Evolutionary conservation across 2,329 filamentous ascomycete genomes (phyloP), one percentile per base, ranked within the genome.

Genomic region (Cladobotryum protrusum): DNA sequence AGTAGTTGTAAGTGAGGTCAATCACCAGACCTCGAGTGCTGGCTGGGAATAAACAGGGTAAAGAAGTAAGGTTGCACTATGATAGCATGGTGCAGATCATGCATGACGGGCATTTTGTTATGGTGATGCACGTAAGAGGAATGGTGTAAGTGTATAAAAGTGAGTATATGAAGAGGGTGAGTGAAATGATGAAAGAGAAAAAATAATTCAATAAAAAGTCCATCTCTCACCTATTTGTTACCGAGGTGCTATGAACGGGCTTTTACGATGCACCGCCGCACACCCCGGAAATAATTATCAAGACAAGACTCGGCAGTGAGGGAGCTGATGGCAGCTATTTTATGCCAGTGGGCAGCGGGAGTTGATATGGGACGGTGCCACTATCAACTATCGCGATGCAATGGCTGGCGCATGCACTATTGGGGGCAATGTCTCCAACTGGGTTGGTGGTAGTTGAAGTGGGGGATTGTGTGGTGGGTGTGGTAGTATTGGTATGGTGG

Each of bases 371-470:
- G 43, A 47, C 11, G 24, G 24, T 29, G 24, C 24, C 24, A 29
- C 24, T 29, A 29, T 29, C 24, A 29, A 29, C 24, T 29, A 29
- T 17, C 17, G 35, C 35, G 35, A 37, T 37, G 35, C 35, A 17
- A 37, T 37, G 35, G 35, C 40, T 52, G 41, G 49, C 45, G 49
- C 41, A 48, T 52, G 45, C 42, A 32, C 46, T 45, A 43, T 37
- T 45, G 39, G 34, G 45, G 17, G 12, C 19, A 42, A 18, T 19
- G 19, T 17, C 35, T 29, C 24, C 24, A 29, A 29, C 24, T 29
- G 6, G 24, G 24, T 29, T 29, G 24, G 24, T 29, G 6, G 24
- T 8, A 29, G 24, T 29, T 29, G 24, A 8, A 29, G 24, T 29
- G 24, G 24, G 24, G 24, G 24, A 9, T 29, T 8, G 24, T 6